Evolutionary conservation across 75 land plant genomes (phyloP), one percentile per base, ranked within the genome.

Genomic region (Azolla pinnata): DNA sequence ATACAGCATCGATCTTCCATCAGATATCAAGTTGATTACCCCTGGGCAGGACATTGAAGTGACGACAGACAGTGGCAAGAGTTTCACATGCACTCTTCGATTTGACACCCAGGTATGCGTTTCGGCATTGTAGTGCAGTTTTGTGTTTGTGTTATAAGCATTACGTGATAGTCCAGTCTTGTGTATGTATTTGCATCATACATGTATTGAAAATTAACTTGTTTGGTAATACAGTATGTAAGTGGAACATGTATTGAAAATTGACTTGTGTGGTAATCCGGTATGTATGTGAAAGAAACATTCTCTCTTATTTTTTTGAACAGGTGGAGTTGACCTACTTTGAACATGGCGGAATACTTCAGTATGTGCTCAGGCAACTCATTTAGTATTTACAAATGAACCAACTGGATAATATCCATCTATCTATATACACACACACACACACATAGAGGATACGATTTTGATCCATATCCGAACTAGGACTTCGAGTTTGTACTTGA

Each of bases 41-140:
- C 98, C 96, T 56, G 98, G 98, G 20, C 96, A 89, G 61, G 98
- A 93, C 58, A 57, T 88, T 55, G 64, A 58, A 44, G 96, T 93
- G n/a, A 72, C 52, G 17, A 93, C 98, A 10, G 84, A 88, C 68
- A 70, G 33, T 19, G 98, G 90, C n/a, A 93, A 93, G 40, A 77
- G 82, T 7, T 93, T 93, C 72, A 89, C 75, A 21, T 85, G 87
- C 54, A 86, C 78, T 35, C 66, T 74, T 53, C 84, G 98, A 51
- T 93, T 93, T 68, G 98, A 93, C 64, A 93, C 98, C 31, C 86
- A 88, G 96, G 98, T 93, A 83, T 25, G 42, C 42, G 42, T 38
- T 38, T 38, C 42, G 20, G 50, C 20, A 3, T 47, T 47, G 12
- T 5, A 12, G 40, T 12, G 12, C 5, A 35, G 40, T 35, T 35